Evolutionary conservation across 768 basidiomycete species (phyloP), one percentile per base, ranked within the genome.

Genomic region (Suillus bovinus): DNA sequence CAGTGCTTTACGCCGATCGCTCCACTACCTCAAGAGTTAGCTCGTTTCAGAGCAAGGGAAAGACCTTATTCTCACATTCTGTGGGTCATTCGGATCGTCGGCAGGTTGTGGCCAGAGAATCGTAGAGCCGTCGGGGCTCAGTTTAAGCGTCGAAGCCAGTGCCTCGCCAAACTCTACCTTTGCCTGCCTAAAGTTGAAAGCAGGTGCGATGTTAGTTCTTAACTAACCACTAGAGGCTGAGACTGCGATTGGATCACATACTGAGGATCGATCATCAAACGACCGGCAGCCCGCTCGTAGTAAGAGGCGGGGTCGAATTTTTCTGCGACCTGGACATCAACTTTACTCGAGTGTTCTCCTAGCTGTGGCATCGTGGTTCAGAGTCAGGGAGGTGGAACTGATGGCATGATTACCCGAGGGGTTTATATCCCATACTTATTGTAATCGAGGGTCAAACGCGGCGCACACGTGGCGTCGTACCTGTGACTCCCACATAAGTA

Each of bases 231-330:
- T 54, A 16, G 47, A 38, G 29, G 11, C 33, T 38, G 10, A 62
- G 49, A 50, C 27, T 50, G 27, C 9, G 10, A 31, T 20, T 52
- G 13, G 9, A 24, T 46, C 36, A 79, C 84, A 29, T 61, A 86
- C 87, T 78, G 74, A 14, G 86, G 87, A 71, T 88, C 86, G 16
- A 88, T 76, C 58, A 88, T 82, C 47, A 88, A 74, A 22, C 86
- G 78, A n/a, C 86, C 86, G 0, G 85, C 86, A 63, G 77, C 75
- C 11, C 78, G 71, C 64, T 88, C 85, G 54, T 87, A 85, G 63
- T 83, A 85, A 0, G 71, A 61, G 29, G 68, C 59, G 42, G 80
- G 63, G 62, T 82, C 77, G 13, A 81, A 52, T n/a, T 31, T 54
- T 5, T 71, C 71, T 27, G 61, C 53, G 5, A 31, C 50, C 31